phyloP scores from a whole-genome alignment of 331 rosid genomes.

The Rosa hybrid region DNA sequence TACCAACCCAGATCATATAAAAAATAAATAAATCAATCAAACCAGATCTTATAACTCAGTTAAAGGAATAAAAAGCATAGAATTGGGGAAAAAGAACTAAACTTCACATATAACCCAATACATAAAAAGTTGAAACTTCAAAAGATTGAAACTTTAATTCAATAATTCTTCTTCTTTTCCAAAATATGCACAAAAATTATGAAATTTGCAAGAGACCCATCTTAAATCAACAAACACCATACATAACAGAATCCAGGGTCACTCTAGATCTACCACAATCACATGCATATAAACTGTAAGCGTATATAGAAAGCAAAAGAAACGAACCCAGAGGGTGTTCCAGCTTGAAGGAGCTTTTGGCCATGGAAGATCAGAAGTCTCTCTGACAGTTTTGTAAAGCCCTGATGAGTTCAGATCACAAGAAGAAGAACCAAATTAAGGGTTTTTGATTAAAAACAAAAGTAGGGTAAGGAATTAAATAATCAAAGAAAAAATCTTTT shows the following conservation, averaged over 20 bases:
- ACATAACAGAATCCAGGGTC: background rate
- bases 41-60: background rate
- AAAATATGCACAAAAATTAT: background rate
- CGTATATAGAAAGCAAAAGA: slow-evolving; percentile 16
- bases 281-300: background rate
- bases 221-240: slow-evolving; percentile 3
- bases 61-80: background rate
- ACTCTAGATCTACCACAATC: slow-evolving; percentile 16
- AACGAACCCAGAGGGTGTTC: slow-evolving; percentile 48
- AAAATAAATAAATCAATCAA: background rate
- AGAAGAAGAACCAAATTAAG: background rate
- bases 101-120: background rate
- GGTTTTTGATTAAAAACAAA: background rate
- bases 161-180: background rate
- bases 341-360: slow-evolving; percentile 53
- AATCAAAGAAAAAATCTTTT: background rate
- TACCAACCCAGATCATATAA: background rate
- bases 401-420: slow-evolving; percentile 11
- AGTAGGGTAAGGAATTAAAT: background rate
- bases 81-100: background rate
- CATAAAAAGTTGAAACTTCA: background rate
- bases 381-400: background rate
- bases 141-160: background rate
- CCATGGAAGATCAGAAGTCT: slow-evolving; percentile 29
- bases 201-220: slow-evolving; percentile 11